Evolutionary conservation across 2,329 filamentous ascomycete genomes (phyloP), one percentile per base, ranked within the genome.

Genomic region (Epichloe glyceriae): DNA sequence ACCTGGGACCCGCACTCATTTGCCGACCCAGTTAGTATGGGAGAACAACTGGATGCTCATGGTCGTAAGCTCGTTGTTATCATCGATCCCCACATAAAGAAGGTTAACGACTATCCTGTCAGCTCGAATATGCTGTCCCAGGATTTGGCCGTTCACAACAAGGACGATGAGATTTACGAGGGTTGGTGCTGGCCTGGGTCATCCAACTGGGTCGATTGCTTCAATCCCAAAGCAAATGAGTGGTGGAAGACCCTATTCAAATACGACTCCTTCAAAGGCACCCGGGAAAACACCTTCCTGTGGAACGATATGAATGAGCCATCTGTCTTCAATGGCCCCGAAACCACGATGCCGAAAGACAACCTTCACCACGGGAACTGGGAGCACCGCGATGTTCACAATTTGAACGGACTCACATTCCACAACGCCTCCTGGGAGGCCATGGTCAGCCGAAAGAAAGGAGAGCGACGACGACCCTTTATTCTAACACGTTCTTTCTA

Each of bases 241-340:
- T 98, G 93, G 93, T 98, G 93, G 91, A 85, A 82, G 58, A 71
- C 75, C 3, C 77, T 97, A 11, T 97, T 95, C 76, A 84, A 86
- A 61, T 97, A 94, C 58, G 82, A 88, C 63, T 78, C 72, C 40
- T 98, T 96, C 76, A 87, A 88, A 67, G 90, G 89, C 46, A 88
- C 88, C 1, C 77, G 84, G 59, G 75, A 83, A 56, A 98, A 97
- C 66, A 84, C 88, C 0, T 96, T 88, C 68, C 81, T 98, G 60
- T 98, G 93, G 93, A 98, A 98, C 66, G 93, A 98, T 66, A 98
- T 98, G 93, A 97, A 96, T 64, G 93, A 98, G 71, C 93, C 93
- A 0, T 97, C 93, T 0, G 93, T 98, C 2, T 98, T 98, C 74
- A 97, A 97, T 65, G 93, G 93, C 0, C 93, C 93, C 0, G 93